Evolutionary conservation across 495 filamentous ascomycete genomes (phyloP), one percentile per base, ranked within the genome.

Genomic region (Aspergillus cristatus): DNA sequence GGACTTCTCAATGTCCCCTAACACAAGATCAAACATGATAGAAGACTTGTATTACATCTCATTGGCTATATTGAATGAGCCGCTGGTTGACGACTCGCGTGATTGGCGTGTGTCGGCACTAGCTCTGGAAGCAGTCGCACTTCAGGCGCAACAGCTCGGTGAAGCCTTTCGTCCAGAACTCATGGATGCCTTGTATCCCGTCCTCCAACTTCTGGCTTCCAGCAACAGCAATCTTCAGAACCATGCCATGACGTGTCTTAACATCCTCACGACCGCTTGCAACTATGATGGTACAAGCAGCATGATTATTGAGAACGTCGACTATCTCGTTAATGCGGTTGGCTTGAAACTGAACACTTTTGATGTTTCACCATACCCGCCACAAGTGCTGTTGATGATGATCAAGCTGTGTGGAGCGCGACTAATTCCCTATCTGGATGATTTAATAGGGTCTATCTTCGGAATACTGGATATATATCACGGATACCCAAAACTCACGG

Each of bases 301-400:
- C 8, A 66, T 99, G 43, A 78, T 99, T 32, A 72, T 96, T 32
- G 80, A 86, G 20, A 99, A 99, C 45, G 88, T 83, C 16, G 91
- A 99, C 57, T 99, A 99, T 55, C 81, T 99, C 61, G 81, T 95
- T 33, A 97, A 96, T 53, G 84, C 90, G 0, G 78, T 97, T 5
- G 84, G 83, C 0, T 63, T 96, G 15, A 86, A 90, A 40, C 70
- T 99, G 18, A 95, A 94, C 45, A 86, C 78, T 0, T 86, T 94
- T 49, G 86, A 96, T 37, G 77, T 96, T 37, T 90, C 86, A 0
- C 90, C 90, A 2, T 81, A 93, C 40, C 86, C 87, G 7, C 88
- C 89, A 12, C 81, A 86, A 46, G 93, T 97, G 0, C 65, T 99
- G 11, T 71, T 83, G 7, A 96, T 99, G 88, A 91, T 99, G 84